Percentiles rank a stretch among this genome's conserved stretches.
phyloP scores from a whole-genome alignment of 1,284 basidiomycete species.

The Coniferiporia sulphurascens region DNA sequence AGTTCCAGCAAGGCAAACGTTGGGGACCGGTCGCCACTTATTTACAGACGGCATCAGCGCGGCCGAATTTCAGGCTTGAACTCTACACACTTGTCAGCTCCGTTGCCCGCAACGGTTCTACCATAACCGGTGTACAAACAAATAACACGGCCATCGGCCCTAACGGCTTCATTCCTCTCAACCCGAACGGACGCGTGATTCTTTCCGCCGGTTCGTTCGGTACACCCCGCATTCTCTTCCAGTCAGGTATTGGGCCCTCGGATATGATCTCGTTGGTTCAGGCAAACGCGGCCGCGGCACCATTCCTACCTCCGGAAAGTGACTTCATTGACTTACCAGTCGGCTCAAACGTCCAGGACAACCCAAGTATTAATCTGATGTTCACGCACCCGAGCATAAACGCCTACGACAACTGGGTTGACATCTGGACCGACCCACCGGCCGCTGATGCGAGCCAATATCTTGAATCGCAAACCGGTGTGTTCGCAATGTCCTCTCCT shows the following conservation, averaged over 20 bases:
- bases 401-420: constrained; percentile 61
- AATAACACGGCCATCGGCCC: constrained; percentile 53
- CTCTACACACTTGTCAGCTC: constrained; percentile 45
- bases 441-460: constrained; percentile 53
- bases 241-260: constrained; percentile 55
- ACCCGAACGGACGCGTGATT: constrained; percentile 53
- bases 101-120: constrained; percentile 53
- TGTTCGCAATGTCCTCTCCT: constrained; percentile 54
- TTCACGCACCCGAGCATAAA: constrained; percentile 61
- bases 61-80: constrained; percentile 49
- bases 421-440: constrained; percentile 49
- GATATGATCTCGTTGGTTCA: constrained; percentile 54
- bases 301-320: constrained; percentile 42
- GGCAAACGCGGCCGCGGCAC: constrained; percentile 39
- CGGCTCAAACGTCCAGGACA: constrained; percentile 48
- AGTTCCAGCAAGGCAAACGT: constrained; percentile 57
- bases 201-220: constrained; percentile 55
- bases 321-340: constrained; percentile 60
- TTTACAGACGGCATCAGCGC: constrained; percentile 48
- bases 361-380: constrained; percentile 61
- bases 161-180: constrained; percentile 51
- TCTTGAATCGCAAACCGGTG: constrained; percentile 44
- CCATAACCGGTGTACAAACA: constrained; percentile 55
- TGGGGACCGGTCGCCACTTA: constrained; percentile 58
- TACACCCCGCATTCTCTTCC: constrained; percentile 55